Percentiles rank a stretch among this genome's conserved stretches.
phyloP scores from a whole-genome alignment of 139 green algal species.

The Helicosporidium sp. region DNA sequence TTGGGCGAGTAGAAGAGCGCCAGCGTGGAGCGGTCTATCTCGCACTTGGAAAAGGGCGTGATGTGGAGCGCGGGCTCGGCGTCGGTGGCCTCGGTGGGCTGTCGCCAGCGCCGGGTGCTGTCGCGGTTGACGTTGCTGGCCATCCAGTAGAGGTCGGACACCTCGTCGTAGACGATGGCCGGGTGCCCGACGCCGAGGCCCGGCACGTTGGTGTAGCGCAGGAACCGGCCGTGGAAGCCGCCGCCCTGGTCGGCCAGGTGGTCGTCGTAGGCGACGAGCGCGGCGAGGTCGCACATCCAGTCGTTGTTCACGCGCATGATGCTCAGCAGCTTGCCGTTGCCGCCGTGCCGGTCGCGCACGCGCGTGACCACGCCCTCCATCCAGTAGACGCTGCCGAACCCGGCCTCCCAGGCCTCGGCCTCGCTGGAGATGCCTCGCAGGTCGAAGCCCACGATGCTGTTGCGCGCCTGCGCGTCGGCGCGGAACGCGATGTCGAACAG shows the following conservation, averaged over 20 bases:
- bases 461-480: conserved; percentile 6
- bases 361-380: conserved; percentile 18
- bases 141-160: conserved; percentile 17
- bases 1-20: conserved; percentile 11
- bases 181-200: conserved; percentile 13
- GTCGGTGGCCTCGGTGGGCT: not conserved
- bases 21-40: conserved; percentile 14
- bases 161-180: conserved; percentile 12
- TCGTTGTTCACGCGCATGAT: conserved; percentile 23
- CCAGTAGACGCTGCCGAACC: conserved; percentile 20
- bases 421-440: not conserved
- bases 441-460: conserved; percentile 12
- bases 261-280: conserved; percentile 11
- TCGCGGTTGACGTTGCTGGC: conserved; percentile 13
- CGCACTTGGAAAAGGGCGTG: conserved; percentile 10
- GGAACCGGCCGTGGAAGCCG: conserved; percentile 5
- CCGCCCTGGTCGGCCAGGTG: not conserved
- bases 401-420: conserved; percentile 5
- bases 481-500: conserved; percentile 14
- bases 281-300: conserved; percentile 15
- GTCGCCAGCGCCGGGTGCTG: conserved; percentile 7
- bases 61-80: conserved; percentile 11
- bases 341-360: conserved; percentile 7
- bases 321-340: conserved; percentile 7
- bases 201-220: conserved; percentile 11